A percentile compares a stretch with the other conserved stretches of the same genome.
These are phyloP conservation scores for Komagataea norvegica DNA, from an alignment of 1,139 yeast genomes.

Conservation along the genomic window DNA sequence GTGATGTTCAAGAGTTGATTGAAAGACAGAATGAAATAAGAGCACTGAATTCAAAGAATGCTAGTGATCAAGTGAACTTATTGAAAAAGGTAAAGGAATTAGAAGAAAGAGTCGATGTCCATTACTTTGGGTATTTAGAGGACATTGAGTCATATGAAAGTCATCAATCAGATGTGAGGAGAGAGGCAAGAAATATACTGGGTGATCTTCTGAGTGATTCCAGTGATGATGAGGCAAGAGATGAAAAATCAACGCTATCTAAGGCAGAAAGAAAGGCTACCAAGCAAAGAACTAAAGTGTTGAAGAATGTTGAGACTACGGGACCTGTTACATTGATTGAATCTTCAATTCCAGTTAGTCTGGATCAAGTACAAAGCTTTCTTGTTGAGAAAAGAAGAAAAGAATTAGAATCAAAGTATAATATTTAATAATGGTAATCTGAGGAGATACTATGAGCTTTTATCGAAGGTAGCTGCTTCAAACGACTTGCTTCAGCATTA, in stretches of 20 bases:
- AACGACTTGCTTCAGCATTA: too few relatives aligned
- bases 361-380: conserved; percentile 39
- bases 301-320: background rate
- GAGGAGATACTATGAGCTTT: too few relatives aligned
- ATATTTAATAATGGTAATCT: conserved; percentile 4
- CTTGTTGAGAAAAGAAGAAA: conserved; percentile 43
- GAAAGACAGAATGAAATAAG: conserved; percentile 30
- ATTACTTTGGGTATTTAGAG: conserved; percentile 47
- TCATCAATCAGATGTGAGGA: conserved; percentile 21
- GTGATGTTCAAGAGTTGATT: conserved; percentile 61
- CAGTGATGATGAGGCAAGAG: conserved; percentile 8
- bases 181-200: conserved; percentile 14
- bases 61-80: background rate
- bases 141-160: conserved; percentile 32
- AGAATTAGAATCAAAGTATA: conserved; percentile 37
- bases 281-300: conserved; percentile 10
- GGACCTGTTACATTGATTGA: conserved; percentile 1
- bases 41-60: background rate
- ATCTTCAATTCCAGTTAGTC: conserved; percentile 12
- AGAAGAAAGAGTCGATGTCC: conserved; percentile 29
- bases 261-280: conserved; percentile 22
- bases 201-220: conserved; percentile 9
- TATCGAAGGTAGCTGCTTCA: too few relatives aligned
- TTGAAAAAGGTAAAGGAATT: conserved; percentile 15
- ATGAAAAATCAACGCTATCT: conserved; percentile 14